phyloP scores from a whole-genome alignment of 306 rosid species.

The Gleditsia sinensis region DNA sequence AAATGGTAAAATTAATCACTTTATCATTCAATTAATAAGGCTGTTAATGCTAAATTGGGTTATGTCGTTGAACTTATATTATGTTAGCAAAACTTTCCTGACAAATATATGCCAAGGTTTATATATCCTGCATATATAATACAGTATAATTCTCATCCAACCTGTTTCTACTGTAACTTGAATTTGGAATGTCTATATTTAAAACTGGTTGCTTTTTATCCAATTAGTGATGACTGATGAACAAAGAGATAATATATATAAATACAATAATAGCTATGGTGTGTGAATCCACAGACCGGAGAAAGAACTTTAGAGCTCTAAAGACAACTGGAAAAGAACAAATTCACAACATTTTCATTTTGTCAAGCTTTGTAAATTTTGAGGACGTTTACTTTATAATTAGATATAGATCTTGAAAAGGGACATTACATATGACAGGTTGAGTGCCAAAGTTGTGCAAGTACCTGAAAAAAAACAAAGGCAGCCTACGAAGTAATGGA shows the following conservation, averaged over 20 bases:
- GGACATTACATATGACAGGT: conserved; percentile 9
- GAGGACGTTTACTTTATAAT: neutral
- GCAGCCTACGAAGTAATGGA: neutral
- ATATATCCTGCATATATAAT: no score
- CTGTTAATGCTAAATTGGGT: no score
- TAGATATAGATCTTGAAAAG: neutral
- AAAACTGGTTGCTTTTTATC: no score
- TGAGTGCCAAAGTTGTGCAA: conserved; percentile 40
- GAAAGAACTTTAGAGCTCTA: no score
- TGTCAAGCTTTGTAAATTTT: neutral
- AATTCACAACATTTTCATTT: neutral
- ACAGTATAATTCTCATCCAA: no score
- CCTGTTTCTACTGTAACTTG: neutral
- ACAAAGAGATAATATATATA: no score
- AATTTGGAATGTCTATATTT: neutral
- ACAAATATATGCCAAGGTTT: neutral
- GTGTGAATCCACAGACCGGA: neutral
- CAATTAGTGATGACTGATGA: no score
- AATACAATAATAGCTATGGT: no score
- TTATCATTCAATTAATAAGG: no score
- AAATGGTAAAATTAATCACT: neutral
- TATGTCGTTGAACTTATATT: no score
- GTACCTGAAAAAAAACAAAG: neutral
- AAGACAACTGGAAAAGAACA: no score
- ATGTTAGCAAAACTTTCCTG: no score